Evolutionary conservation across 1,139 yeast genomes (phyloP).

Genomic region (Suhomyces panamericanus): DNA sequence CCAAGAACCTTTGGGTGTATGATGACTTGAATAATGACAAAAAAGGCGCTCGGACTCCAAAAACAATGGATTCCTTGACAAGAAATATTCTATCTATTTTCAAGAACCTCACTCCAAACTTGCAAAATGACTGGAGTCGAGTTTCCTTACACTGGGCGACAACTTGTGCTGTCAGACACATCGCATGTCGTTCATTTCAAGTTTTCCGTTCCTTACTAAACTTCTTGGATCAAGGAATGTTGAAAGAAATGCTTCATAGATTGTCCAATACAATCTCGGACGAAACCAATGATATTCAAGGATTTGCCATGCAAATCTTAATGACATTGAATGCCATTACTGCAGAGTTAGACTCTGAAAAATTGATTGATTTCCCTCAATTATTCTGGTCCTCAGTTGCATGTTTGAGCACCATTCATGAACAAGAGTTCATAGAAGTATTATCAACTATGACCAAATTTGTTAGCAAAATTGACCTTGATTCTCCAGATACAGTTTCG

Average conservation of each 20-base stretch:
- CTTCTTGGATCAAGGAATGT: constrained; percentile 81
- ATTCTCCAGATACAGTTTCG: constrained; percentile 81
- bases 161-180: constrained; percentile 93
- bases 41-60: constrained; percentile 84
- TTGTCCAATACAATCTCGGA: constrained; percentile 92
- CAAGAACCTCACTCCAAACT: constrained; percentile 44
- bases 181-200: constrained; percentile 96
- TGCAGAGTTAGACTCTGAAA: constrained; percentile 77
- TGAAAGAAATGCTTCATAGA: constrained; percentile 91
- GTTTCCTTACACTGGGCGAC: constrained; percentile 93
- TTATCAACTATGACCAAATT: constrained; percentile 79
- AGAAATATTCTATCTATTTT: constrained; percentile 64
- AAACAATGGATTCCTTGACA: constrained; percentile 78
- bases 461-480: constrained; percentile 82
- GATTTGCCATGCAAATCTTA: constrained; percentile 94
- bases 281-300: constrained; percentile 85
- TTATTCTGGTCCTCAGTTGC: constrained; percentile 96
- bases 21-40: constrained; percentile 80
- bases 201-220: constrained; percentile 79
- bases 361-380: constrained; percentile 85
- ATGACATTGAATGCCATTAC: constrained; percentile 94
- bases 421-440: constrained; percentile 88
- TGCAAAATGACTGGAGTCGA: constrained; percentile 83
- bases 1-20: constrained; percentile 73
- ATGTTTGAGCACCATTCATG: constrained; percentile 84